Conservation (phyloP, 768 basidiomycete genomes). For the Tulasnella sp. region DNA sequence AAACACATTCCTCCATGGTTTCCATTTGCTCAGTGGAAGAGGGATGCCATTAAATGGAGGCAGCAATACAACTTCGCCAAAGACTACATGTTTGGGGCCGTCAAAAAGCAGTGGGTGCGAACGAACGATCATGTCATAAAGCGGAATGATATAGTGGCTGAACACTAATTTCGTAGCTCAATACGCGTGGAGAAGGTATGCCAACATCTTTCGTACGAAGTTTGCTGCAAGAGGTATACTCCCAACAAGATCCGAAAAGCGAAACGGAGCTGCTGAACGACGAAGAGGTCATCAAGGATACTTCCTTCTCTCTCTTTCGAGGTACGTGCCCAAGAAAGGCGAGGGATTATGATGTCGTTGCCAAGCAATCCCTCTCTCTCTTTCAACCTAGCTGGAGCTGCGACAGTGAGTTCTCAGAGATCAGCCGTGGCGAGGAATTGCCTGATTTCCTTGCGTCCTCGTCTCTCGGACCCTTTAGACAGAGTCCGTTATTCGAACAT, state of each 20-base stretch:
- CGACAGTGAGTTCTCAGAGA: not conserved
- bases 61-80: not conserved
- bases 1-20: not conserved
- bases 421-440: too few species aligned
- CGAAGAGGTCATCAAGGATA: not conserved
- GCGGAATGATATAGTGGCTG: not conserved
- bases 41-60: not conserved
- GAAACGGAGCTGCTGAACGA: not conserved
- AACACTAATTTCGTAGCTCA: not conserved
- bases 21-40: not conserved
- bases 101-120: not conserved
- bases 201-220: not conserved
- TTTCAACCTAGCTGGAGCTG: not conserved
- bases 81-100: not conserved
- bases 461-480: not conserved
- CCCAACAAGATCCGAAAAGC: not conserved
- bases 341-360: not conserved
- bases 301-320: not conserved
- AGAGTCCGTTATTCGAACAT: constrained; percentile 1
- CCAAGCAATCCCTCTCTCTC: not conserved
- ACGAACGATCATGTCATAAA: not conserved
- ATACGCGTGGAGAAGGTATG: not conserved
- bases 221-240: not conserved
- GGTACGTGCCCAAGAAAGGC: not conserved
- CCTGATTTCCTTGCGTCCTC: not conserved